These are phyloP conservation scores for Amaranthus tricolor DNA, from an alignment of 179 eudicot species.

Conservation along the genomic window DNA sequence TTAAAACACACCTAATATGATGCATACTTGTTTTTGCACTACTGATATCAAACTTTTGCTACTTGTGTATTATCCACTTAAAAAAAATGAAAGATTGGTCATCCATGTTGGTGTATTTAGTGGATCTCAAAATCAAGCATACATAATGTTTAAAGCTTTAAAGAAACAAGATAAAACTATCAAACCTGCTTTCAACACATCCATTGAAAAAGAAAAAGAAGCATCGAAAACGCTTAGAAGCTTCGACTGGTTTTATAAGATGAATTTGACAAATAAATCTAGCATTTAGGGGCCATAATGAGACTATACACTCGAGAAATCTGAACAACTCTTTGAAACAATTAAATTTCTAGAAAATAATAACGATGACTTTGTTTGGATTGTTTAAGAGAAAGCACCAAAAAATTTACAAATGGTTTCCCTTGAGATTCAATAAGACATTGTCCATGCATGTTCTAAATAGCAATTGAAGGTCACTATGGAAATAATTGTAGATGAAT, in stretches of 20 bases:
- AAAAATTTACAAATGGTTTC: constrained; percentile 4
- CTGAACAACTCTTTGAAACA: constrained; percentile 19
- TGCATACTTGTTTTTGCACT: no score
- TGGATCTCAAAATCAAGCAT: constrained; percentile 17
- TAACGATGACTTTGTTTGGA: constrained; percentile 6
- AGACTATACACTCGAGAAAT: constrained; percentile 1
- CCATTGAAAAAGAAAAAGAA: neutral
- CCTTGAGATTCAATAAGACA: constrained; percentile 15
- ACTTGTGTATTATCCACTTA: neutral
- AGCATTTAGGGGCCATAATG: constrained; percentile 14
- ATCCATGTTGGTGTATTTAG: constrained; percentile 1
- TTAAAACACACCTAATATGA: no score
- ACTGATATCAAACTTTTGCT: neutral
- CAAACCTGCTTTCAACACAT: neutral
- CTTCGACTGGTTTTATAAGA: neutral
- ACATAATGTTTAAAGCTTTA: neutral
- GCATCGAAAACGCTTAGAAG: neutral
- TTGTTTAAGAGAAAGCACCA: constrained; percentile 15
- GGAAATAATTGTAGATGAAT: constrained; percentile 17
- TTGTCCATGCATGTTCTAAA: neutral
- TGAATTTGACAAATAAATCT: constrained; percentile 5
- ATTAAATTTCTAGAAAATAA: constrained; percentile 5
- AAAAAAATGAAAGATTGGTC: neutral
- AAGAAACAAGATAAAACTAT: neutral
- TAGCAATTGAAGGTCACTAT: neutral